Base-by-base conservation (phyloP, 306 rosid genomes). In the Pyrus communis region DNA sequence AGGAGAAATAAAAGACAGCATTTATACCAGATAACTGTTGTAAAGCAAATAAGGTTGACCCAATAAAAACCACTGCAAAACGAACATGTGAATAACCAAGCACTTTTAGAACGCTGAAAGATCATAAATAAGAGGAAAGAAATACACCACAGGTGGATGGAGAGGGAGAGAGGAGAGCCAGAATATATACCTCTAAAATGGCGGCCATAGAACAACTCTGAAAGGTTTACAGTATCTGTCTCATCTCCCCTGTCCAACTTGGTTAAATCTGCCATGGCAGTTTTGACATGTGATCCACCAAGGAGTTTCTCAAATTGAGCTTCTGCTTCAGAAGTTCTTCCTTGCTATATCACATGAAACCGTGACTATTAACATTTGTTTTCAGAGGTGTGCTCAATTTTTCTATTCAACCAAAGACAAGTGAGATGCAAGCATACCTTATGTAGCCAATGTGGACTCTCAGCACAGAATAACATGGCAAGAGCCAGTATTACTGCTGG, bases 21-120 rank as follows among this genome's bases (percentile, higher is more conserved):
- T 95, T 95, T 89, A 95, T 92, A 88, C 98, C 98, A 87, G 98
- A 95, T 78, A 95, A 97, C 93, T 95, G 98, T 95, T 92, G 98
- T 89, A 95, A 90, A 92, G 97, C 98, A 95, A 86, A 95, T 42
- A 95, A 93, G 88, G 97, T 88, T 85, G 98, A 95, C 76, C 98
- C 98, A 90, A 95, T 95, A 90, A 92, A 89, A 90, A 95, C 96
- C 85, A 95, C 98, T 95, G 98, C 97, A 92, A 95, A 95, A 95
- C 76, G 78, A 89, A 87, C 77, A 73, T 71, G 79, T 95, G 82
- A 95, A 90, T 87, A 89, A 77, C 87, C 81, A 80, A 70, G 84
- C 78, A 86, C 82, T 79, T 85, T 66, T 23, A 84, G 74, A 77
- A 81, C 70, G 51, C 61, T 21, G 46, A 83, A 76, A 73, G 83